A percentile compares a stretch with the other conserved stretches of the same genome.
These are phyloP conservation scores for Thelonectria rubi DNA, from an alignment of 2,329 filamentous ascomycete species.

Conservation along the genomic window DNA sequence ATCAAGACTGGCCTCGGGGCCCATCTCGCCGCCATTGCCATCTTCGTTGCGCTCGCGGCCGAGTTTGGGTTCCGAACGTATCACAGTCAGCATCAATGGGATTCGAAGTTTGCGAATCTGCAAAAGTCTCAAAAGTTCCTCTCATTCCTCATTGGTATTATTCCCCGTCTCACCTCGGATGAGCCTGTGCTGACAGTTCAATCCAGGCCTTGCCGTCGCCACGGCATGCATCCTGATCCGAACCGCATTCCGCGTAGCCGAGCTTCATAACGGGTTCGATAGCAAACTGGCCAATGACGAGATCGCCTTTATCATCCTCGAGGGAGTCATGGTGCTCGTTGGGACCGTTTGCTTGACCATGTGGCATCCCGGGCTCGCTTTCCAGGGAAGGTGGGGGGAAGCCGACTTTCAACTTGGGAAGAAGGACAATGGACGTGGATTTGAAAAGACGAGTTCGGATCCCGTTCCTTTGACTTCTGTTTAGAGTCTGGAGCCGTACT, in stretches of 20 bases:
- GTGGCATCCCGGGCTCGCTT: conserved; percentile 28
- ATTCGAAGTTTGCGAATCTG: conserved; percentile 23
- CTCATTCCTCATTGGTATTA: conserved; percentile 25
- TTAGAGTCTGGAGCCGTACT: not conserved
- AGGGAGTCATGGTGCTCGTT: conserved; percentile 26
- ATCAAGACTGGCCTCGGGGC: conserved; percentile 31
- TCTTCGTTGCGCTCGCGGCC: conserved; percentile 16
- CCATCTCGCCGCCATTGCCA: conserved; percentile 29
- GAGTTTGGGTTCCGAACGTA: conserved; percentile 18
- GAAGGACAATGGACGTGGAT: not conserved
- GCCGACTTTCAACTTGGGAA: conserved; percentile 33
- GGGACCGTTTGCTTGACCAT: conserved; percentile 4
- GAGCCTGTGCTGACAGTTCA: conserved; percentile 76
- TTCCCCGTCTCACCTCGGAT: conserved; percentile 61
- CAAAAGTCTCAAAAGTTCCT: conserved; percentile 24
- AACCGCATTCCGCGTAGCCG: conserved; percentile 28
- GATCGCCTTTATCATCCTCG: conserved; percentile 25
- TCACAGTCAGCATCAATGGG: conserved; percentile 21
- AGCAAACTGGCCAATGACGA: conserved; percentile 28
- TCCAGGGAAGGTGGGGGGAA: conserved; percentile 24
- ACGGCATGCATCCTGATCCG: conserved; percentile 31
- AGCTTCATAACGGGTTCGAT: conserved; percentile 23
- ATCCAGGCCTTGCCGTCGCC: conserved; percentile 15
- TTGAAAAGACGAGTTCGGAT: conserved; percentile 16
- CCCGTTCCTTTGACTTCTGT: not conserved